Base-by-base conservation (phyloP, 768 basidiomycete genomes). In the Lentinula boryana region DNA sequence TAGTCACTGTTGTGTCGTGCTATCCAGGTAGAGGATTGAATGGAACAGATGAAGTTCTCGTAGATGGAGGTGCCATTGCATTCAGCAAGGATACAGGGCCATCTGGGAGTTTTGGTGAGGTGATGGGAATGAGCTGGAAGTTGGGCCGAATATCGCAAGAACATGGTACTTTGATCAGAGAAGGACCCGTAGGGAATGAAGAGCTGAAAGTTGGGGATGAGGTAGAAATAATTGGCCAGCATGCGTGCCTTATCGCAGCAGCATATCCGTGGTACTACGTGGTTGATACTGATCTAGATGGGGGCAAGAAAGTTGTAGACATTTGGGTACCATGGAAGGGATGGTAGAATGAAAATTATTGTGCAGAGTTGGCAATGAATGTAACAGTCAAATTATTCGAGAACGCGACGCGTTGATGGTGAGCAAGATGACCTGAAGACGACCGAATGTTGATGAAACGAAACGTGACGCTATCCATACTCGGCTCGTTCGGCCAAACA, bases 261-360 rank as follows among this genome's bases (percentile, higher is more conserved):
- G 85, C 82, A 2, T 83, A 89, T 67, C 85, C 88, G 1, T 93
- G 89, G 91, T 91, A 87, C 70, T 93, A 93, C 68, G 76, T 94
- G 18, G 84, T 93, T 2, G 92, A 94, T 64, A 82, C 82, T 6
- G 76, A 76, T n/a, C 69, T 75, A 33, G 77, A 76, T 16, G 77
- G 73, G 21, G 80, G 80, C 15, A 74, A 71, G 40, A 77, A 80
- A 41, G 85, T 93, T 7, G 84, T 86, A 18, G 92, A 94, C 71
- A 75, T 94, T 32, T 94, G 93, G 93, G 85, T 93, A 48, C 84
- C 91, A 6, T 93, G 91, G 89, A 95, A 93, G 72, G 92, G 91
- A 0, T 94, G 93, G 93, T 95, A 76, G 67, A 56, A 15, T 18
- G 23, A 55, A 3, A 23, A 43, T 51, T 13, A 31, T 7, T 18